These are phyloP conservation scores for Aspergillus fijiensis DNA, from an alignment of 2,329 filamentous ascomycete genomes.

Conservation along the genomic window DNA sequence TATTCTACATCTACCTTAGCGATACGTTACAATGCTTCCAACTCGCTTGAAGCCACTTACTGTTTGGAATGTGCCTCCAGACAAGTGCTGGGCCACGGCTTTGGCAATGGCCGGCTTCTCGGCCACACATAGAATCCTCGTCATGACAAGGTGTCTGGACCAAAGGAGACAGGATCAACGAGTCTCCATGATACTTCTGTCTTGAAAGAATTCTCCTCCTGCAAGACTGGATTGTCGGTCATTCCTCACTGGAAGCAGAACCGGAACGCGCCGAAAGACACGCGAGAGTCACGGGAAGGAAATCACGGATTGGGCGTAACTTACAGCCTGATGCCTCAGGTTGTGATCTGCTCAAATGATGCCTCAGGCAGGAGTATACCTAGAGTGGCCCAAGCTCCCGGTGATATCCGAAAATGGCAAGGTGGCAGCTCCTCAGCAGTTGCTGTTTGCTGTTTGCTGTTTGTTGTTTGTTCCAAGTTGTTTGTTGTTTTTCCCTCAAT, in stretches of 20 bases:
- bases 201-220: neutral
- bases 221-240: neutral
- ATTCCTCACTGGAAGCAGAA: neutral
- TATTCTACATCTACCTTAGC: slow-evolving; percentile 53
- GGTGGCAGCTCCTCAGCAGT: neutral
- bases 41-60: slow-evolving; percentile 51
- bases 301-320: neutral
- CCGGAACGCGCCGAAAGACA: slow-evolving; percentile 9
- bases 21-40: neutral
- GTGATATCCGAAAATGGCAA: neutral
- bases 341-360: neutral
- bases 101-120: slow-evolving; percentile 95
- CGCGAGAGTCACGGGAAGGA: slow-evolving; percentile 20
- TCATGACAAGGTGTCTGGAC: slow-evolving; percentile 9
- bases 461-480: neutral
- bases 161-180: neutral
- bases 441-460: neutral
- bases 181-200: neutral
- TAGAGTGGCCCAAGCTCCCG: slow-evolving; percentile 1
- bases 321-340: neutral
- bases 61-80: slow-evolving; percentile 69
- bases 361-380: neutral
- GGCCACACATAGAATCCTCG: slow-evolving; percentile 68
- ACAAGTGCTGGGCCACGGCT: slow-evolving; percentile 85
- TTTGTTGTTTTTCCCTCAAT: neutral